Evolutionary conservation across 768 basidiomycete species (phyloP).

Genomic region (Tremella fuciformis): DNA sequence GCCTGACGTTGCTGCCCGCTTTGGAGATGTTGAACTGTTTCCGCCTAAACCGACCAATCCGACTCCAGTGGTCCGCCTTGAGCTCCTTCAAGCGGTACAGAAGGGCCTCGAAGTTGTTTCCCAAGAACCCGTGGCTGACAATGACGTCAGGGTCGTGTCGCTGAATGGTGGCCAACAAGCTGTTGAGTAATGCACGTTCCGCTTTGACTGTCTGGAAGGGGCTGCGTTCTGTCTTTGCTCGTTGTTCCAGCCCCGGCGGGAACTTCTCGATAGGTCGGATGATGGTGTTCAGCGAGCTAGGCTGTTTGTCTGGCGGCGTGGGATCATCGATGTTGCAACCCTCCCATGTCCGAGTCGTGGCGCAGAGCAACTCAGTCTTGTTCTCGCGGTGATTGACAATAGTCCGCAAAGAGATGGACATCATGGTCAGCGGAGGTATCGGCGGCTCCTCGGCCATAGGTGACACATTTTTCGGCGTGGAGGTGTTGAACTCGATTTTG

Average conservation of each 20-base stretch:
- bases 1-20: conserved; percentile 62
- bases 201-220: conserved; percentile 69
- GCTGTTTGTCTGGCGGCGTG: conserved; percentile 80
- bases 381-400: conserved; percentile 92
- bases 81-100: conserved; percentile 86
- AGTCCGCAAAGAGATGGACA: conserved; percentile 81
- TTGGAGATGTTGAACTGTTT: conserved; percentile 64
- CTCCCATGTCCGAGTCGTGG: conserved; percentile 78
- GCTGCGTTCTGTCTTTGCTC: conserved; percentile 63
- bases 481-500: conserved; percentile 79
- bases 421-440: conserved; percentile 80
- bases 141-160: conserved; percentile 91
- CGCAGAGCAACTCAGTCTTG: conserved; percentile 87
- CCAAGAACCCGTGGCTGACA: conserved; percentile 90
- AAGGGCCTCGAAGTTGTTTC: conserved; percentile 82
- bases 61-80: conserved; percentile 89
- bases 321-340: conserved; percentile 78
- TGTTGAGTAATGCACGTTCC: conserved; percentile 81
- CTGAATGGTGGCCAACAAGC: conserved; percentile 74
- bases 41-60: conserved; percentile 83
- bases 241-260: conserved; percentile 75
- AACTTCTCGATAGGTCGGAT: conserved; percentile 85
- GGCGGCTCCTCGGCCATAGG: conserved; percentile 72
- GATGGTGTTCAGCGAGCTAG: conserved; percentile 78
- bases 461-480: conserved; percentile 82